A percentile compares a stretch with the other conserved stretches of the same genome.
phyloP scores from a whole-genome alignment of 768 basidiomycete species.

The Suillus weaverae region DNA sequence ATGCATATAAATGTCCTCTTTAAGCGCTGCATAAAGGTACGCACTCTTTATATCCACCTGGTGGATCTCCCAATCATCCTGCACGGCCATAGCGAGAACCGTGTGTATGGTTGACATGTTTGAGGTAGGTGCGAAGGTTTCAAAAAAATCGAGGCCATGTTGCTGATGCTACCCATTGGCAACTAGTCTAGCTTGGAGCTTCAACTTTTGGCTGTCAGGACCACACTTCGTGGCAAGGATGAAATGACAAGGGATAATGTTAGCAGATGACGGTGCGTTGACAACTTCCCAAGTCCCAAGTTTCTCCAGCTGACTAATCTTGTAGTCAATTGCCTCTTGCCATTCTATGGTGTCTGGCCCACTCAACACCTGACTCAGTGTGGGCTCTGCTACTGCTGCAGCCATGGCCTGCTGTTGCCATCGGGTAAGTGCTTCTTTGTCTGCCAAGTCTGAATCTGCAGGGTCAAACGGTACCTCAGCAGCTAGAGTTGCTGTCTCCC shows the following conservation, averaged over 20 bases:
- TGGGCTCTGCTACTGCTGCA: neutral
- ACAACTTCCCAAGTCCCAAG: conserved; percentile 29
- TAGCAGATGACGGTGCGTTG: conserved; percentile 24
- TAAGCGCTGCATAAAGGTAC: too few species aligned
- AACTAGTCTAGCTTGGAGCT: neutral
- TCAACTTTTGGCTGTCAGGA: neutral
- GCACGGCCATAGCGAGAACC: too few species aligned
- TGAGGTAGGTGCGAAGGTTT: conserved; percentile 9
- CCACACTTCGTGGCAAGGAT: neutral
- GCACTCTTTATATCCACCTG: too few species aligned
- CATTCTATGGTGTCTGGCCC: conserved; percentile 1
- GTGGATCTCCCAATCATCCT: too few species aligned
- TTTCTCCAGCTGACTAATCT: conserved; percentile 1
- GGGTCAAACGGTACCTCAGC: too few species aligned
- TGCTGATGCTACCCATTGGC: neutral
- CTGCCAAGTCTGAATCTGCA: too few species aligned
- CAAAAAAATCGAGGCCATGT: conserved; percentile 21
- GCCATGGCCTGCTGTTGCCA: neutral
- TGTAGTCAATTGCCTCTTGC: conserved; percentile 11
- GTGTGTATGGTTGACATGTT: neutral
- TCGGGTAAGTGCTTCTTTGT: too few species aligned
- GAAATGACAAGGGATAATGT: conserved; percentile 17
- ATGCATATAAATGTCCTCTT: conserved; percentile 38
- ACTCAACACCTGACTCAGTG: neutral
- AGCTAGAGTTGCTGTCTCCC: too few species aligned